Evolutionary conservation across 805 yeast genomes (phyloP).

Genomic region (Lachancea dasiensis): DNA sequence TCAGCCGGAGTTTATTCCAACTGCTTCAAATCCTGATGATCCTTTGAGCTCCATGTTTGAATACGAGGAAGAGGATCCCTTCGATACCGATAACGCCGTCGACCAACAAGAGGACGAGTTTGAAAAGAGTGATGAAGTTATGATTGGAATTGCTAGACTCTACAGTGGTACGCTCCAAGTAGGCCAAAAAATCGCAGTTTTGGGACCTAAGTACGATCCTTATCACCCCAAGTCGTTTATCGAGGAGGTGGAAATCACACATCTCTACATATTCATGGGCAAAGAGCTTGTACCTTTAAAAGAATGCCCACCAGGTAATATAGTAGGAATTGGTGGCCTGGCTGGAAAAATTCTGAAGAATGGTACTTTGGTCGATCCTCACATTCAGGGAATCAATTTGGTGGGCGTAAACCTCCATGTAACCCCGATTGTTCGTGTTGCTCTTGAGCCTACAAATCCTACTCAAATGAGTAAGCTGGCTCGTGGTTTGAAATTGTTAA

Average conservation of each 20-base stretch:
- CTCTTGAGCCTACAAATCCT: conserved; percentile 91
- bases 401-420: conserved; percentile 70
- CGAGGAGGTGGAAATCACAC: conserved; percentile 54
- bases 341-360: conserved; percentile 77
- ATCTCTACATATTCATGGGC: conserved; percentile 84
- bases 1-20: conserved; percentile 20
- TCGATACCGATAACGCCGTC: conserved; percentile 32
- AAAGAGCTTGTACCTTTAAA: conserved; percentile 73
- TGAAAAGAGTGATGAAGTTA: conserved; percentile 47
- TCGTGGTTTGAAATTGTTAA: conserved; percentile 67
- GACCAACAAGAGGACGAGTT: conserved; percentile 42
- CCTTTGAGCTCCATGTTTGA: conserved; percentile 36
- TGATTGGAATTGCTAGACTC: conserved; percentile 84
- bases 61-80: conserved; percentile 51
- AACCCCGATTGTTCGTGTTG: conserved; percentile 92
- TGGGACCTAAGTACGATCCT: conserved; percentile 88
- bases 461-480: conserved; percentile 69
- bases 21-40: conserved; percentile 34
- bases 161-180: conserved; percentile 75
- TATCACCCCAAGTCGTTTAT: conserved; percentile 47
- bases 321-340: conserved; percentile 89
- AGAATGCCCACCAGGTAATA: conserved; percentile 88
- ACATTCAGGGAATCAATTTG: conserved; percentile 57
- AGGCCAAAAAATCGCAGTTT: conserved; percentile 69
- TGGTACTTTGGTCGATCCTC: conserved; percentile 69